Evolutionary conservation across 768 basidiomycete species (phyloP).

Genomic region (Tulasnella sp.): DNA sequence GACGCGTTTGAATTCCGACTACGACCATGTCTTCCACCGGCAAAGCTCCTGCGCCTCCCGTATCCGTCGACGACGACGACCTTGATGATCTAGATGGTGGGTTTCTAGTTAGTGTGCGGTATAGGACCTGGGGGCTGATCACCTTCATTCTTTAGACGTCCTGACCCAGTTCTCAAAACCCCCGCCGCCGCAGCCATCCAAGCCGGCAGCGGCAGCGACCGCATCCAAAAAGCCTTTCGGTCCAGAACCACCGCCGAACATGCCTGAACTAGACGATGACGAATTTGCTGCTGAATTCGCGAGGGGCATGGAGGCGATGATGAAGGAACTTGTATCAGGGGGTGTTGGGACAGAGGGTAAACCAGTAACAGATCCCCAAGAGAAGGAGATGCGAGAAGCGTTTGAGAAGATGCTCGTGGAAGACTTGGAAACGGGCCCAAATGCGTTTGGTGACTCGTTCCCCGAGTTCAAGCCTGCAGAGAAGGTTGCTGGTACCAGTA

Average conservation of each 20-base stretch:
- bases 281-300: slow-evolving; percentile 39
- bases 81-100: slow-evolving; percentile 61
- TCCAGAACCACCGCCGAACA: slow-evolving; percentile 20
- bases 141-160: slow-evolving; percentile 36
- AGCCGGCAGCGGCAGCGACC: slow-evolving; percentile 22
- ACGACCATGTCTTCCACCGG: slow-evolving; percentile 7
- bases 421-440: slow-evolving; percentile 42
- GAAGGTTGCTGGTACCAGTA: not conserved
- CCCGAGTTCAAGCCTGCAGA: slow-evolving; percentile 19
- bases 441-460: not conserved
- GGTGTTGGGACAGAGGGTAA: slow-evolving; percentile 19
- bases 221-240: slow-evolving; percentile 22
- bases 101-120: slow-evolving; percentile 18
- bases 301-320: slow-evolving; percentile 40
- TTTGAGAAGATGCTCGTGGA: slow-evolving; percentile 69
- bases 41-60: slow-evolving; percentile 14
- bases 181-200: slow-evolving; percentile 21
- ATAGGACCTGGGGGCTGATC: not conserved
- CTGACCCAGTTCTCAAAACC: slow-evolving; percentile 39
- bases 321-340: slow-evolving; percentile 33
- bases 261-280: slow-evolving; percentile 23
- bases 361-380: slow-evolving; percentile 15
- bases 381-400: slow-evolving; percentile 37
- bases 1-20: not conserved
- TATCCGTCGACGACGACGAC: slow-evolving; percentile 37